A percentile compares a stretch with the other conserved stretches of the same genome.
Conservation (phyloP, 2,329 filamentous ascomycete genomes). For the Claviceps quebecensis region DNA sequence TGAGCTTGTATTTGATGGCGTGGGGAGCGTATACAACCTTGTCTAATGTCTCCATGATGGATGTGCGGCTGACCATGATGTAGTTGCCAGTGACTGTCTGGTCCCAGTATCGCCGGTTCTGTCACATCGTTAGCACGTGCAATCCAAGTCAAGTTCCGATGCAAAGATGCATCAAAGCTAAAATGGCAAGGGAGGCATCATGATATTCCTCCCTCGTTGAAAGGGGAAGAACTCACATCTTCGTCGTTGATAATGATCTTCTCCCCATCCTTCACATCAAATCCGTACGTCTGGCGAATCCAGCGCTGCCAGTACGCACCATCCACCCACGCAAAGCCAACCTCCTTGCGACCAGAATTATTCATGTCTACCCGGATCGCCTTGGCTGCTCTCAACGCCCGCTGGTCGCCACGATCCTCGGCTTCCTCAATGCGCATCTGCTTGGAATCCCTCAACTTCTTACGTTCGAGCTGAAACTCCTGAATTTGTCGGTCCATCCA, state of each 20-base stretch:
- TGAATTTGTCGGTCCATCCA: constrained; percentile 97
- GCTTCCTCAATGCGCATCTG: constrained; percentile 93
- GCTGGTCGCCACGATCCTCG: constrained; percentile 80
- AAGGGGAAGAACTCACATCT: constrained; percentile 52
- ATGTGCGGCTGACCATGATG: constrained; percentile 79
- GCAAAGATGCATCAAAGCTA: neutral
- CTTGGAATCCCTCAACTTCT: constrained; percentile 88
- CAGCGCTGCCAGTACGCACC: constrained; percentile 95
- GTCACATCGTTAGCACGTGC: constrained; percentile 4
- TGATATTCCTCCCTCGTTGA: neutral
- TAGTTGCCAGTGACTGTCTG: constrained; percentile 75
- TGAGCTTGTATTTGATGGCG: constrained; percentile 62
- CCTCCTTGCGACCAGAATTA: constrained; percentile 72
- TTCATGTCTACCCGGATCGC: constrained; percentile 85
- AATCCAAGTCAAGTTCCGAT: neutral
- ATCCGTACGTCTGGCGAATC: constrained; percentile 88
- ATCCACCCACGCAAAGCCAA: constrained; percentile 94
- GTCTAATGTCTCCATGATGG: constrained; percentile 74
- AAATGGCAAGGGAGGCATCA: neutral
- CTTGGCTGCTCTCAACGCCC: constrained; percentile 76
- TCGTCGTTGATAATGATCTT: constrained; percentile 94
- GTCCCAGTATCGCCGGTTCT: constrained; percentile 95
- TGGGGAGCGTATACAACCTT: constrained; percentile 56
- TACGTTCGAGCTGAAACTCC: constrained; percentile 80
- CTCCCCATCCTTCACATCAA: constrained; percentile 77